Evolutionary conservation across 2,329 filamentous ascomycete genomes (phyloP).

Genomic region (Myriangium duriaei): DNA sequence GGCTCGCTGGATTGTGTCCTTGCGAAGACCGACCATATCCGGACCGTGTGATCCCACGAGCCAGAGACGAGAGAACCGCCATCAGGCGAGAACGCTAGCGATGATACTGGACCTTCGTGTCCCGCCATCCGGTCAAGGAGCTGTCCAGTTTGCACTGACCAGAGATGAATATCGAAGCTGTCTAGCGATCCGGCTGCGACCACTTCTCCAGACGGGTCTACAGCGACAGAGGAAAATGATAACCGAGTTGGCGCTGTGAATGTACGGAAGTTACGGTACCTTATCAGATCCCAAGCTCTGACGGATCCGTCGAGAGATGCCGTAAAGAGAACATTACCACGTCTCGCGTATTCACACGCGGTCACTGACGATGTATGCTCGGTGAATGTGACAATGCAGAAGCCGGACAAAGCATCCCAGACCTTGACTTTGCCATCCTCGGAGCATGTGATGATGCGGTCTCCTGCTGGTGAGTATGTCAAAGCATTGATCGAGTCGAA

Average conservation of each 20-base stretch:
- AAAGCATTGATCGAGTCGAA: conserved; percentile 92
- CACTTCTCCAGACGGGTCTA: conserved; percentile 95
- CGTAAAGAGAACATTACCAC: conserved; percentile 91
- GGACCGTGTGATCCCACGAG: conserved; percentile 91
- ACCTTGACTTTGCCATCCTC: conserved; percentile 98
- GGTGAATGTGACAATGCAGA: conserved; percentile 95
- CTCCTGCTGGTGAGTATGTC: conserved; percentile 85
- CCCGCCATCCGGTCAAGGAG: conserved; percentile 81
- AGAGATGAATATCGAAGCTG: conserved; percentile 94
- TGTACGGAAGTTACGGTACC: conserved; percentile 93
- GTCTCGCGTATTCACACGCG: conserved; percentile 86
- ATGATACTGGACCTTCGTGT: conserved; percentile 86
- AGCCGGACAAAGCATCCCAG: conserved; percentile 92
- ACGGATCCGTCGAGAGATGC: conserved; percentile 89
- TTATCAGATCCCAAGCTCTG: conserved; percentile 87
- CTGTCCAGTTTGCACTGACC: conserved; percentile 96
- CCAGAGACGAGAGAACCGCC: conserved; percentile 76
- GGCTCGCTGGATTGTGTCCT: conserved; percentile 92
- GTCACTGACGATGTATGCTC: conserved; percentile 93
- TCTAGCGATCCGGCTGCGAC: conserved; percentile 91
- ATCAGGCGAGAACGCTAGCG: conserved; percentile 77
- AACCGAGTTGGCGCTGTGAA: conserved; percentile 87
- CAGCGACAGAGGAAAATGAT: conserved; percentile 85
- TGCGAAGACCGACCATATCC: conserved; percentile 91
- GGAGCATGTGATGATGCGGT: conserved; percentile 81